A percentile compares a stretch with the other conserved stretches of the same genome.
These are phyloP conservation scores for Paramecium sonneborni DNA, from an alignment of 73 alveolate species.

Conservation along the genomic window DNA sequence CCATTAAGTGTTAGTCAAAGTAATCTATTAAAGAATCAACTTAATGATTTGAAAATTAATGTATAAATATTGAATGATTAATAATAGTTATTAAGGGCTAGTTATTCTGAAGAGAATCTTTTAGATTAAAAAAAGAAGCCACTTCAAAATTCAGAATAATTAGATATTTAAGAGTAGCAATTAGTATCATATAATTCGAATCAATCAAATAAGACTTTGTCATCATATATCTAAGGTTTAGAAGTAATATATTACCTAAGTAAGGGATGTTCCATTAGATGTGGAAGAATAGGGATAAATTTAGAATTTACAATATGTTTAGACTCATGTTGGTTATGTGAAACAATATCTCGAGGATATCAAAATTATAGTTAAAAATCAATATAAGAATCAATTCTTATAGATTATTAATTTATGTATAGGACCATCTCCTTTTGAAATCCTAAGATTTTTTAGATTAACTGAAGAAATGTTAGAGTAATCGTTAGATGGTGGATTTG, in stretches of 20 bases:
- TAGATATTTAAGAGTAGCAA: neutral
- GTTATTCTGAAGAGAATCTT: constrained; percentile 42
- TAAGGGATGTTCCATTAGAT: constrained; percentile 58
- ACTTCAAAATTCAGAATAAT: neutral
- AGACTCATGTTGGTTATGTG: constrained; percentile 43
- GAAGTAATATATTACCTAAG: constrained; percentile 14
- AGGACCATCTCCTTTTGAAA: constrained; percentile 64
- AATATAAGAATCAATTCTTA: neutral
- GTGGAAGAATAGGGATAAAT: neutral
- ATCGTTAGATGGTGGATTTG: constrained; percentile 54
- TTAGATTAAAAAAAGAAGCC: neutral
- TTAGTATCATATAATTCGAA: constrained; percentile 27
- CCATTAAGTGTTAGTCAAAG: constrained; percentile 50
- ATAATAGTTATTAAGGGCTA: constrained; percentile 28
- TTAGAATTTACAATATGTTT: neutral
- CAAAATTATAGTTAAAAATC: constrained; percentile 16
- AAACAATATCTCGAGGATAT: constrained; percentile 36
- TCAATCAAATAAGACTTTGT: neutral
- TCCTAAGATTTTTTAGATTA: constrained; percentile 53
- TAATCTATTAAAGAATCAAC: constrained; percentile 32
- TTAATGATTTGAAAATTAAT: neutral
- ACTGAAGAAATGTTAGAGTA: constrained; percentile 64
- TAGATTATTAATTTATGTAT: constrained; percentile 27
- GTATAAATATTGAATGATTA: neutral
- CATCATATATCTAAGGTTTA: constrained; percentile 12